A percentile compares a stretch with the other conserved stretches of the same genome.
These are phyloP conservation scores for Heterobasidion parviporum DNA, from an alignment of 1,284 basidiomycete species.

Conservation along the genomic window DNA sequence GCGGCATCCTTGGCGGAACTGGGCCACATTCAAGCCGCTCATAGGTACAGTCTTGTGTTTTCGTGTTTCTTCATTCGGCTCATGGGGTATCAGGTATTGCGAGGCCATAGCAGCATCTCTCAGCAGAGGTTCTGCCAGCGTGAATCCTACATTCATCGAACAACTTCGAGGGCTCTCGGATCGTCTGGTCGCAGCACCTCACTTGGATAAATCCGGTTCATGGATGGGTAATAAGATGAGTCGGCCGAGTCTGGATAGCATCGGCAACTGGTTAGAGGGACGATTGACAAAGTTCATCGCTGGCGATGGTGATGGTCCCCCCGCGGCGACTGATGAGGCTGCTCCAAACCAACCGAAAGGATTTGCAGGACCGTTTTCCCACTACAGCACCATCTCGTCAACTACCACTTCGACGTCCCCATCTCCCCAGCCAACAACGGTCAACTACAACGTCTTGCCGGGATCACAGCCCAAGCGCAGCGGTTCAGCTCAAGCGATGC, in stretches of 20 bases:
- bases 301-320: conserved; percentile 63
- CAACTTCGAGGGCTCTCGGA: conserved; percentile 80
- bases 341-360: conserved; percentile 32
- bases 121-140: conserved; percentile 59
- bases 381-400: conserved; percentile 91
- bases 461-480: conserved; percentile 36
- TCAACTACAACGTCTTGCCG: conserved; percentile 32
- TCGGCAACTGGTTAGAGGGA: conserved; percentile 93
- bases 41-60: conserved; percentile 39
- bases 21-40: conserved; percentile 68
- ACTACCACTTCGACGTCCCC: conserved; percentile 61
- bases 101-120: conserved; percentile 79
- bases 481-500: conserved; percentile 57
- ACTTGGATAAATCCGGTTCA: conserved; percentile 63
- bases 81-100: conserved; percentile 66
- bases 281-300: conserved; percentile 95
- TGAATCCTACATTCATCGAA: conserved; percentile 58
- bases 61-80: not conserved
- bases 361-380: conserved; percentile 83
- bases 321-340: conserved; percentile 30
- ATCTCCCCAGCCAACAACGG: conserved; percentile 57
- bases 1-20: conserved; percentile 76
- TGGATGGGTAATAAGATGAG: conserved; percentile 79
- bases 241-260: conserved; percentile 86
- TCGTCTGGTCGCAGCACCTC: conserved; percentile 71